Evolutionary conservation across 1,284 basidiomycete genomes (phyloP).

Genomic region (Ceratobasidium sp.): DNA sequence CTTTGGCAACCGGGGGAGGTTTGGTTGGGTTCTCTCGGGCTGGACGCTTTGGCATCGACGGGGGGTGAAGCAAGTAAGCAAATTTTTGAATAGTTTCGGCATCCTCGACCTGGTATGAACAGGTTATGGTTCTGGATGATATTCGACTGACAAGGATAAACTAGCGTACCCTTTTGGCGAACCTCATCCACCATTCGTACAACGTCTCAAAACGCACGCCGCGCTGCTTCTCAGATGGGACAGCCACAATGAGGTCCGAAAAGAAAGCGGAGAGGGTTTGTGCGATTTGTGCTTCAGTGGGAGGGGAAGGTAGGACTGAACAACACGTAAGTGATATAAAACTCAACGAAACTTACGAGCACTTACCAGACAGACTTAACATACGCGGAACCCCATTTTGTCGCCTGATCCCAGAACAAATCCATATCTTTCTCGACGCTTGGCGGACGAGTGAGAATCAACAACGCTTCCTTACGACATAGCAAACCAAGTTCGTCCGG

Average conservation of each 20-base stretch:
- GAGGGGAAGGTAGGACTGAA: slow-evolving; percentile 4
- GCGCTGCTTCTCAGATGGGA: slow-evolving; percentile 16
- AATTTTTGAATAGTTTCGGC: slow-evolving; percentile 34
- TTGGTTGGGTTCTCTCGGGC: background rate
- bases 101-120: slow-evolving; percentile 34
- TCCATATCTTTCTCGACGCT: slow-evolving; percentile 31
- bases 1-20: background rate
- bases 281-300: slow-evolving; percentile 27
- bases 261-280: slow-evolving; percentile 44
- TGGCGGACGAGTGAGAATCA: slow-evolving; percentile 41
- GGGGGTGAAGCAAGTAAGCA: slow-evolving; percentile 28
- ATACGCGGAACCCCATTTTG: slow-evolving; percentile 45
- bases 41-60: slow-evolving; percentile 4
- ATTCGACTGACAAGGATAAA: background rate
- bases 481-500: slow-evolving; percentile 1
- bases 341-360: background rate
- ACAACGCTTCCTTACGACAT: slow-evolving; percentile 39
- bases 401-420: slow-evolving; percentile 48
- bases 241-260: slow-evolving; percentile 23
- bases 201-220: slow-evolving; percentile 43
- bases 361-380: slow-evolving; percentile 36
- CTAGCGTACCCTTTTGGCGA: slow-evolving; percentile 43
- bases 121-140: background rate
- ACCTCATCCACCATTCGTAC: slow-evolving; percentile 48
- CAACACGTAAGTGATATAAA: background rate